phyloP scores from a whole-genome alignment of 768 basidiomycete genomes.

The Phylloporus arenicola region DNA sequence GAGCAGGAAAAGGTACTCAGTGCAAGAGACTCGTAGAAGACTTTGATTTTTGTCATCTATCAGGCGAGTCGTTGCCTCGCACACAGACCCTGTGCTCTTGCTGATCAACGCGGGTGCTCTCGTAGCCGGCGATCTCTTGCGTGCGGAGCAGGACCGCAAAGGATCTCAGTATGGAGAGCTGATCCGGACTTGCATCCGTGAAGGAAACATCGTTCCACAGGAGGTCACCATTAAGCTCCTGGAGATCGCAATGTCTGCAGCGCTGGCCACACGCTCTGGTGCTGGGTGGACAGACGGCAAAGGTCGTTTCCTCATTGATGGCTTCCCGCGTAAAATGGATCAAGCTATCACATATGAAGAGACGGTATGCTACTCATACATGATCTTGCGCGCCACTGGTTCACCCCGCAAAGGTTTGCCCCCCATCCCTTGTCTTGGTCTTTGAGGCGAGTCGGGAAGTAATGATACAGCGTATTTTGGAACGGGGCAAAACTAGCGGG shows the following conservation, averaged over 20 bases:
- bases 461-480: slow-evolving; percentile 79
- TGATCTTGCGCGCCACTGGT: background rate
- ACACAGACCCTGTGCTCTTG: slow-evolving; percentile 5
- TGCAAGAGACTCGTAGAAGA: slow-evolving; percentile 78
- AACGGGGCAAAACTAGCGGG: slow-evolving; percentile 90
- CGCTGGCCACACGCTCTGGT: slow-evolving; percentile 41
- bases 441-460: slow-evolving; percentile 84
- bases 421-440: slow-evolving; percentile 75
- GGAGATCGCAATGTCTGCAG: slow-evolving; percentile 81
- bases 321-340: slow-evolving; percentile 98
- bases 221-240: slow-evolving; percentile 95
- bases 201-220: slow-evolving; percentile 93
- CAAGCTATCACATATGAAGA: slow-evolving; percentile 91
- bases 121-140: slow-evolving; percentile 92
- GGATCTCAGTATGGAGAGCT: slow-evolving; percentile 79
- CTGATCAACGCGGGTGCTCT: slow-evolving; percentile 1
- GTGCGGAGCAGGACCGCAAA: slow-evolving; percentile 86
- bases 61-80: slow-evolving; percentile 48
- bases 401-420: slow-evolving; percentile 57
- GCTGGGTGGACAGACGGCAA: slow-evolving; percentile 64
- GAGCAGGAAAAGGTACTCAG: slow-evolving; percentile 91
- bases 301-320: slow-evolving; percentile 92
- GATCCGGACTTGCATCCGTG: slow-evolving; percentile 83
- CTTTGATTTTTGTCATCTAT: slow-evolving; percentile 88
- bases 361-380: slow-evolving; percentile 44